phyloP scores from a whole-genome alignment of 257 asterid genomes.

The Petunia axillaris region DNA sequence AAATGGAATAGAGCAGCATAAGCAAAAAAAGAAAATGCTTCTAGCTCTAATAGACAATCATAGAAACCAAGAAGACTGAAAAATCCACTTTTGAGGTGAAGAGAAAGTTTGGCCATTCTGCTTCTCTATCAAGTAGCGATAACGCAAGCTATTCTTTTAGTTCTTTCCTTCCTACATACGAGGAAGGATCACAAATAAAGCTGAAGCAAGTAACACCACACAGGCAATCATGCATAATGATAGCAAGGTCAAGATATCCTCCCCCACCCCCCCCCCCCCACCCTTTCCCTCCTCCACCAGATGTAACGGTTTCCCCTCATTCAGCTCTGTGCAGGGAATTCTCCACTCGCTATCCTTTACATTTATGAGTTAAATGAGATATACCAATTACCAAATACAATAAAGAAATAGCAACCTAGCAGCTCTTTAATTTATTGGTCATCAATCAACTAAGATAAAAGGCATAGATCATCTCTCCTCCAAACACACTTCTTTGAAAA shows the following conservation, averaged over 20 bases:
- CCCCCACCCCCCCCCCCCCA: background rate
- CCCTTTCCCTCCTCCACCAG: background rate
- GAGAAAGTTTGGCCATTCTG: constrained; percentile 5
- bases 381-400: background rate
- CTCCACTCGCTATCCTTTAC: constrained; percentile 15
- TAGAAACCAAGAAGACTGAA: background rate
- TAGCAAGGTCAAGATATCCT: constrained; percentile 11
- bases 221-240: background rate
- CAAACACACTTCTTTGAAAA: background rate
- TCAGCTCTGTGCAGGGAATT: constrained; percentile 21
- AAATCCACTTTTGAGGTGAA: background rate
- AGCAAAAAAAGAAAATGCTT: background rate
- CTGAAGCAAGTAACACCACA: background rate
- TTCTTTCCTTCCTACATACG: background rate
- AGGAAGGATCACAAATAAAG: constrained; percentile 1
- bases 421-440: background rate
- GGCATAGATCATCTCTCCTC: background rate
- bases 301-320: constrained; percentile 13
- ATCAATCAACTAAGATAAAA: constrained; percentile 8
- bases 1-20: background rate
- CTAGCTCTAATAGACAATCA: constrained; percentile 9
- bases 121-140: background rate
- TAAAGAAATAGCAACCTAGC: background rate
- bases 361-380: background rate
- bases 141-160: background rate